Evolutionary conservation across 176 grass and related monocot genomes (phyloP), one percentile per base, ranked within the genome.

Genomic region (Avena sativa): DNA sequence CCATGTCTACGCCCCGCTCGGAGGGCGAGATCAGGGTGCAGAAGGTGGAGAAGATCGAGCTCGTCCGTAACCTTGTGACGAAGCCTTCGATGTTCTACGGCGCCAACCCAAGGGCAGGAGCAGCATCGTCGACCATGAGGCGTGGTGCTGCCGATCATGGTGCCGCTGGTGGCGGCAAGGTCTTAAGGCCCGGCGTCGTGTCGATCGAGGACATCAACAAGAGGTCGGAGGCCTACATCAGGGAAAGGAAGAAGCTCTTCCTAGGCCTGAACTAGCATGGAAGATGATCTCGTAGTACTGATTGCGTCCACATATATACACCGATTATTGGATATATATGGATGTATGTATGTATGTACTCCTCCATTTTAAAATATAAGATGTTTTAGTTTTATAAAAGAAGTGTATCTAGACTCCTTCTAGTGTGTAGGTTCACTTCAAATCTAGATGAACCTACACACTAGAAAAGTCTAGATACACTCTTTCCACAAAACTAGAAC

Each of bases 41-140:
- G 13, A 90, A 90, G 52, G 84, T 90, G 5, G 84, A 90, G 8
- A 90, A 55, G 88, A 86, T 90, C n/a, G 83, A 85, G 5, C 21
- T 66, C 6, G 71, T 86, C 71, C 36, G 75, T 52, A 90, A 82
- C 71, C 40, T 86, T 8, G 21, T 86, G 30, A 63, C 53, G 44
- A 90, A 79, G 72, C 79, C 89, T 1, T 76, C 69, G 4, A 15
- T 86, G 20, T 77, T 76, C 62, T 17, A 8, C 34, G 28, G 36
- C 3, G 46, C 21, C 72, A 75, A 36, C 14, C 21, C 76, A 0
- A 73, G 51, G 48, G 32, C 8, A 9, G 9, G 11, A 19, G 71
- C 43, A 14, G 1, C 26, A 1, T 32, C 63, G 1, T 46, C 55
- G 8, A 71, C 43, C 4, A 44, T 32, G 59, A 89, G 70, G 67